Conservation (phyloP, 2,329 filamentous ascomycete genomes). For the Aureobasidium sp. region DNA sequence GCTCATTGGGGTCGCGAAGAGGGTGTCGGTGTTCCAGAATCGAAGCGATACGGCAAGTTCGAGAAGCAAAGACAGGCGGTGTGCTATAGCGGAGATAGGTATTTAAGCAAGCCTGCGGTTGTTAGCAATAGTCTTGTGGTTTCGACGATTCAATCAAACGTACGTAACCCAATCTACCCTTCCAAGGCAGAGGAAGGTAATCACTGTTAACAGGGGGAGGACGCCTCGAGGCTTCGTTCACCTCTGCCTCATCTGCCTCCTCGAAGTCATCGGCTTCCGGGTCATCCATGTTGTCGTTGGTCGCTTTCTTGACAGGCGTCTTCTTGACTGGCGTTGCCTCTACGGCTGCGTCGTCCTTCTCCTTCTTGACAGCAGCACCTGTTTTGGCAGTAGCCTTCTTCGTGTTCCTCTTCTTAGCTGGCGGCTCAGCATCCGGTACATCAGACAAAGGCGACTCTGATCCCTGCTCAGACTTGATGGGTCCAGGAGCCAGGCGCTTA, state of each 20-base stretch:
- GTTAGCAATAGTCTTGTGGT: neutral
- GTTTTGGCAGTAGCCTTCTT: slow-evolving; percentile 13
- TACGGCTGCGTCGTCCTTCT: slow-evolving; percentile 14
- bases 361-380: slow-evolving; percentile 14
- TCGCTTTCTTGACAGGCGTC: slow-evolving; percentile 18
- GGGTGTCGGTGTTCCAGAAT: slow-evolving; percentile 86
- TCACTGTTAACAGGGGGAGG: slow-evolving; percentile 74
- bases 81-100: slow-evolving; percentile 79
- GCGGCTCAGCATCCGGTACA: slow-evolving; percentile 24
- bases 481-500: slow-evolving; percentile 21
- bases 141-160: slow-evolving; percentile 25
- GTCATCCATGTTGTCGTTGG: slow-evolving; percentile 28
- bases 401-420: slow-evolving; percentile 19
- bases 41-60: slow-evolving; percentile 83
- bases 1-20: slow-evolving; percentile 62
- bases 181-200: slow-evolving; percentile 82
- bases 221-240: slow-evolving; percentile 50
- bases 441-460: slow-evolving; percentile 28
- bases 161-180: slow-evolving; percentile 81
- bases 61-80: slow-evolving; percentile 79
- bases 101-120: slow-evolving; percentile 68
- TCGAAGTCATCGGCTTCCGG: slow-evolving; percentile 48
- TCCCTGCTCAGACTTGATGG: slow-evolving; percentile 18
- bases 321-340: slow-evolving; percentile 15
- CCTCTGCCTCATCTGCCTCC: slow-evolving; percentile 47